Percentiles rank a stretch among this genome's conserved stretches.
Conservation (phyloP, 345 rosid genomes). For the Turnera subulata region DNA sequence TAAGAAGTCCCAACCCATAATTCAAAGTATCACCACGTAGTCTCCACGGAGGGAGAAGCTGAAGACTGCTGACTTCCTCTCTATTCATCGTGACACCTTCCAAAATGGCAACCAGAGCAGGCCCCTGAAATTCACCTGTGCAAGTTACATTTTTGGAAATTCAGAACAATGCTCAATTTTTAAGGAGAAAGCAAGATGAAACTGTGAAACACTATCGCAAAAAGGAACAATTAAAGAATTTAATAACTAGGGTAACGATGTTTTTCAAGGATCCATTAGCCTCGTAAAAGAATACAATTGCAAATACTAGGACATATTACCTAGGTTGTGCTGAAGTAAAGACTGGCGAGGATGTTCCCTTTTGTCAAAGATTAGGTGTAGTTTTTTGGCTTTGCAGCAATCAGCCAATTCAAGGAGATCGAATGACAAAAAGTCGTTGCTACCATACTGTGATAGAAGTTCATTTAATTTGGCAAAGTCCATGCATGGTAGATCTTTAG, state of each 20-base stretch:
- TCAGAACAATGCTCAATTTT: constrained; percentile 10
- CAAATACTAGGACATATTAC: constrained; percentile 29
- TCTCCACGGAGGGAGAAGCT: constrained; percentile 91
- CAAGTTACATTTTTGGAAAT: constrained; percentile 11
- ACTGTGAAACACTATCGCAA: background rate
- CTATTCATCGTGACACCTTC: constrained; percentile 83
- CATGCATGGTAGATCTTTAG: constrained; percentile 93
- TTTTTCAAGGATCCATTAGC: no score
- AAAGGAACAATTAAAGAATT: no score
- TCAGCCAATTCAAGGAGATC: constrained; percentile 97
- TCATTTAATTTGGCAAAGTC: constrained; percentile 70
- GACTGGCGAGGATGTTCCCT: constrained; percentile 84
- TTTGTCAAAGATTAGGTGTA: constrained; percentile 82
- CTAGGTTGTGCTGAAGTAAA: constrained; percentile 86
- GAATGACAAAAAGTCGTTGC: constrained; percentile 73
- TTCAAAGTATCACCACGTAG: constrained; percentile 73
- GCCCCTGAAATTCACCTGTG: constrained; percentile 93
- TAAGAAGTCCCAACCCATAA: constrained; percentile 89
- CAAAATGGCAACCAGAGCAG: constrained; percentile 77
- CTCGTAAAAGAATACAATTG: background rate
- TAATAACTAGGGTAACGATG: background rate
- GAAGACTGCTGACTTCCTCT: constrained; percentile 92
- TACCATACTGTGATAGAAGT: constrained; percentile 68
- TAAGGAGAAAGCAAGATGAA: constrained; percentile 3
- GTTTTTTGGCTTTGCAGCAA: constrained; percentile 75